A percentile compares a stretch with the other conserved stretches of the same genome.
phyloP scores from a whole-genome alignment of 2,329 filamentous ascomycete species.

The Trichoderma breve region DNA sequence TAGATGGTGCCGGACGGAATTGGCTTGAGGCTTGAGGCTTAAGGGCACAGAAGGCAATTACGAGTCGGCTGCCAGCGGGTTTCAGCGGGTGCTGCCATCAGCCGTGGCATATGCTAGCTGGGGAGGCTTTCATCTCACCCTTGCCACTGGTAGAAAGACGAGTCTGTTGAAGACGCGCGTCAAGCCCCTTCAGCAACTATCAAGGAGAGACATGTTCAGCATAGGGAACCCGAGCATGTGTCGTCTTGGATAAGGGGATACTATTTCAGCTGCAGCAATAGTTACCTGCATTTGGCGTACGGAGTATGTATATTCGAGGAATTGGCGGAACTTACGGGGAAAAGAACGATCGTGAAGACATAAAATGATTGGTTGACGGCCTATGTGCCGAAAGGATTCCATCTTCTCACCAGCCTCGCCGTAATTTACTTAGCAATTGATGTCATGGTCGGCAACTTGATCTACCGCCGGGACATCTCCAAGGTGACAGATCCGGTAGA shows the following conservation, averaged over 20 bases:
- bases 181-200: not conserved
- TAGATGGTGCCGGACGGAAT: not conserved
- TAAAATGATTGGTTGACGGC: not conserved
- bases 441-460: not conserved
- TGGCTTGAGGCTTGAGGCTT: not conserved
- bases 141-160: not conserved
- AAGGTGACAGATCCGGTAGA: not conserved
- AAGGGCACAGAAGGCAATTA: not conserved
- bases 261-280: not conserved
- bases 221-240: not conserved
- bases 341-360: not conserved
- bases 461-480: not conserved
- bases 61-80: not conserved
- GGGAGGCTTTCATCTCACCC: not conserved
- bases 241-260: not conserved
- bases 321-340: not conserved
- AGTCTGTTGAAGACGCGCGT: not conserved
- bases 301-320: not conserved
- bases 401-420: not conserved
- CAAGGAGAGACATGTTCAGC: not conserved
- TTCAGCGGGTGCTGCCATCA: not conserved
- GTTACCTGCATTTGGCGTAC: not conserved
- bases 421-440: not conserved
- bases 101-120: not conserved
- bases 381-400: not conserved